A percentile compares a stretch with the other conserved stretches of the same genome.
Evolutionary conservation across 108 stramenopile genomes (phyloP).

Genomic region (Cylindrotheca fusiformis): DNA sequence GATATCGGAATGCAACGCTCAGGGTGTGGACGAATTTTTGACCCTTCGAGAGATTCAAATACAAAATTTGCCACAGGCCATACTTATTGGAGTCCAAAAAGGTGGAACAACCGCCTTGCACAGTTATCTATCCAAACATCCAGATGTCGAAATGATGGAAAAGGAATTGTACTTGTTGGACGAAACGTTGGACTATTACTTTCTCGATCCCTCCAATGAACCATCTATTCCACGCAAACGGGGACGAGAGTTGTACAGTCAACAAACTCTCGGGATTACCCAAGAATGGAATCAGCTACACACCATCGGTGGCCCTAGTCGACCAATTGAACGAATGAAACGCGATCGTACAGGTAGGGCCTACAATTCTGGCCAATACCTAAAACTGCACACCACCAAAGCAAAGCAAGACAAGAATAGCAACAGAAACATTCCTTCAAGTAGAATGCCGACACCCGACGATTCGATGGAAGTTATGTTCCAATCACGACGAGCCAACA

Average conservation of each 20-base stretch:
- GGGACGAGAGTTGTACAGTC: background rate
- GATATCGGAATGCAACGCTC: background rate
- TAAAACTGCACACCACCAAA: background rate
- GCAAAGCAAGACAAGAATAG: background rate
- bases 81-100: conserved; percentile 86
- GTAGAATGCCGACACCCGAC: background rate
- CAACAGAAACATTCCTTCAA: background rate
- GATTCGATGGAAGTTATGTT: conserved; percentile 15
- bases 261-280: background rate
- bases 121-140: conserved; percentile 85
- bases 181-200: conserved; percentile 64
- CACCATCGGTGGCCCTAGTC: background rate
- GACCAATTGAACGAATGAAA: background rate
- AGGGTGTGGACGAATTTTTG: background rate
- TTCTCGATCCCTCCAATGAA: background rate
- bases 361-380: background rate
- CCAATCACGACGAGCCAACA: conserved; percentile 47
- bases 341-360: background rate
- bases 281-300: background rate
- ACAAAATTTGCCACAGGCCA: conserved; percentile 22
- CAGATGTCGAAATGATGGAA: conserved; percentile 48
- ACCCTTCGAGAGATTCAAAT: background rate
- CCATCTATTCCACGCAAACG: background rate
- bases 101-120: conserved; percentile 87
- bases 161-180: conserved; percentile 91